Evolutionary conservation across 345 rosid genomes (phyloP), one percentile per base, ranked within the genome.

Genomic region (Leavenworthia alabamica): DNA sequence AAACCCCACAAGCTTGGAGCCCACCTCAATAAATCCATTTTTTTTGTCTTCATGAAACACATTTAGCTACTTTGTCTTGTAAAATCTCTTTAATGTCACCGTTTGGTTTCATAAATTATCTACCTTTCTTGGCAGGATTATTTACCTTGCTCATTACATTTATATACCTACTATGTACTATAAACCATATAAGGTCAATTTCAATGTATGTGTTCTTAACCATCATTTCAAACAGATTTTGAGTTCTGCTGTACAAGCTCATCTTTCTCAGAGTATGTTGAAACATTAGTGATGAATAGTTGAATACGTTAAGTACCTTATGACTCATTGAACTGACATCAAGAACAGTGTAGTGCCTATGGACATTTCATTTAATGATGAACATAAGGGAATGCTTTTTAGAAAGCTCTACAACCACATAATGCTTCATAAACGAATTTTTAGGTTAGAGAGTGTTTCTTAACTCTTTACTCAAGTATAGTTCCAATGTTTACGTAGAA

Each of bases 31-130:
- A 60, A 68, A 51, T 60, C 61, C 55, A 26, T 59, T 16, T 20
- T 20, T n/a, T n/a, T n/a, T n/a, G n/a, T 1, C 56, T 60, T 60
- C 55, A 52, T 60, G 46, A 31, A 68, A 59, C 46, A 60, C 41
- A 40, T 60, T 27, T 35, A 60, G 42, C 56, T 69, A 61, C 67
- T 60, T n/a, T n/a, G 68, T 53, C 68, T 61, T 27, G 73, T 69
- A 60, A 69, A 52, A 61, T 26, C 68, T 52, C 68, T 69, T 69
- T 62, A 55, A 55, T 62, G 69, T 62, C 74, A 62, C 68, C 58
- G 58, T 39, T 70, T 6, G 7, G 17, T 17, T 62, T 62, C 64
- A 47, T 70, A 55, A 62, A 54, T 37, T 52, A 70, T 70, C 74
- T 54, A 70, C 57, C 36, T 70, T 70, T 70, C 64, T 70, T 70